Base-by-base conservation (phyloP, 371 early-diverging fungal genomes). In the Sporodiniella umbellata region DNA sequence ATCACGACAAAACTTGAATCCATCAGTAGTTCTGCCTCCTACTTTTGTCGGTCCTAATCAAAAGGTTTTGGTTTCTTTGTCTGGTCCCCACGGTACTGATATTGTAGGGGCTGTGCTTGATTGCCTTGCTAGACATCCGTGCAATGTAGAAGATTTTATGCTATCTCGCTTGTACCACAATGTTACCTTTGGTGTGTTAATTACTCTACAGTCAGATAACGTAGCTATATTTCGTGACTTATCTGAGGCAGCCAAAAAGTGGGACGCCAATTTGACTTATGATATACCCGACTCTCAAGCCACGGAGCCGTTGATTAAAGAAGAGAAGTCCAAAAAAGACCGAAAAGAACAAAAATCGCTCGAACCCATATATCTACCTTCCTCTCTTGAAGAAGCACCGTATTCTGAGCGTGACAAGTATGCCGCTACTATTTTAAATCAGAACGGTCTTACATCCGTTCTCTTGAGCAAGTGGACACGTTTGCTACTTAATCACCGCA, bases 51-150 rank as follows among this genome's bases (percentile, higher is more conserved):
- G 72, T 51, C 84, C 80, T 26, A 72, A 80, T 40, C 86, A 87
- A 48, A 78, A 77, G 39, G 78, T 88, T 4, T 58, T 88, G n/a
- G 79, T 86, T 25, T 81, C 86, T 22, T 65, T 92, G 56, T 83
- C 89, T 17, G 93, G 93, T 4, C 88, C 89, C 5, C 93, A 92
- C 58, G 93, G 93, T 40, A 92, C 93, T 0, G 93, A 92, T 57
- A 92, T 92, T 54, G 87, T 92, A 45, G 90, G 89, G 25, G 87
- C 86, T 5, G 79, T 92, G 0, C 75, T 92, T 14, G 72, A 79
- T 24, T 86, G 89, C 48, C 76, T 87, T 15, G 84, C 88, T 33
- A 77, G 74, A 26, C 84, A 87, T 60, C 75, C 81, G 12, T 86
- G 86, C 56, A 75, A 68, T 18, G 78, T 92, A 15, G 83, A 85